Percentiles rank a stretch among this genome's conserved stretches.
These are phyloP conservation scores for Suhomyces kunorum DNA, from an alignment of 1,139 yeast genomes.

Conservation along the genomic window DNA sequence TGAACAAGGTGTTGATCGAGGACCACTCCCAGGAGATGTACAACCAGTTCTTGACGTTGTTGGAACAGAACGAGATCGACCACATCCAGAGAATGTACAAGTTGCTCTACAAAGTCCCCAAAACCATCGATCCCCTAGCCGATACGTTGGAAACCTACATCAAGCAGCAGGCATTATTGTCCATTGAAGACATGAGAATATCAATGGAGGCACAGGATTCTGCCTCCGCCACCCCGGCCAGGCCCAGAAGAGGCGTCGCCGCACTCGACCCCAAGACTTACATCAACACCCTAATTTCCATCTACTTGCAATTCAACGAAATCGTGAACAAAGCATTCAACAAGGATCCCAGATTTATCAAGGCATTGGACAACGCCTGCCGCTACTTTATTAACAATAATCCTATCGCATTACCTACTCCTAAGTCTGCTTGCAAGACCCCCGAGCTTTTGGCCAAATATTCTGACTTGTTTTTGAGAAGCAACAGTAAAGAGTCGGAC, in stretches of 20 bases:
- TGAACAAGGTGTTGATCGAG: conserved; percentile 75
- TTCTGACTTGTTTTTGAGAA: conserved; percentile 80
- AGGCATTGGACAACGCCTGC: conserved; percentile 89
- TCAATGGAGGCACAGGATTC: conserved; percentile 32
- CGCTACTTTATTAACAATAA: conserved; percentile 81
- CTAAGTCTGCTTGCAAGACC: conserved; percentile 56
- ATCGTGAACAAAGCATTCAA: conserved; percentile 73
- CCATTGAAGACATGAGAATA: conserved; percentile 63
- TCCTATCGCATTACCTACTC: conserved; percentile 69
- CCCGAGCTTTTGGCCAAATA: conserved; percentile 91
- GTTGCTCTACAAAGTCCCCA: conserved; percentile 71
- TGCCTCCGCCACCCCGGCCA: conserved; percentile 11
- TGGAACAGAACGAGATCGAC: conserved; percentile 73
- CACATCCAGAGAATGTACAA: conserved; percentile 81
- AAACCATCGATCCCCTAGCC: conserved; percentile 77
- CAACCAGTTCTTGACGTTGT: conserved; percentile 68
- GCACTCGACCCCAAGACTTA: conserved; percentile 74
- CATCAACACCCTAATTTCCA: conserved; percentile 71
- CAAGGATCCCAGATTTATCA: conserved; percentile 76
- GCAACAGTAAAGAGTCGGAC: conserved; percentile 70
- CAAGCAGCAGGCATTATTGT: conserved; percentile 67
- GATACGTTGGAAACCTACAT: conserved; percentile 73
- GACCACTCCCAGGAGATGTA: conserved; percentile 79
- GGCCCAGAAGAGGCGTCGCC: conserved; percentile 27
- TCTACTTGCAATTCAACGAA: conserved; percentile 65